Base-by-base conservation (phyloP, 1,284 basidiomycete species). In the Sanghuangporus baumii region DNA sequence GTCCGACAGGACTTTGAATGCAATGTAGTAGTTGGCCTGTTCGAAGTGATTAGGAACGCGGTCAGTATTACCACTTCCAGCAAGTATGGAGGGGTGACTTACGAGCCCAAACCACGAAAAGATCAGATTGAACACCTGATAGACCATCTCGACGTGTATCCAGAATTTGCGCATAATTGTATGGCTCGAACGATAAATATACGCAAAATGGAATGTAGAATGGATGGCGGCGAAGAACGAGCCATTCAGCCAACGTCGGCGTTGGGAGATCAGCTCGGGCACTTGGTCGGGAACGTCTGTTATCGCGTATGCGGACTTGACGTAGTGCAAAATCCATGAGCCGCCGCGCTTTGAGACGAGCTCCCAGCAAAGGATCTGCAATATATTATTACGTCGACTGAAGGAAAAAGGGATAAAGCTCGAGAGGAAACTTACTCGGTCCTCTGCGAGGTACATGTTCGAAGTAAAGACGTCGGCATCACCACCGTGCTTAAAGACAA, bases 141-240 rank as follows among this genome's bases (percentile, higher is more conserved):
- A 99, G 12, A 98, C 58, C 77, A 96, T 84, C 76, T 98, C 95
- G 60, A 98, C 79, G 68, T 98, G 96, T 60, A 99, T 91, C 88
- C 93, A 96, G 72, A 93, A 85, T 76, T 98, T 96, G 69, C 96
- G 84, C 46, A 89, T 63, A 71, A 96, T 82, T 0, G 83, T 78
- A 74, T 98, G 96, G 36, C 88, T 89, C 12, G 91, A 94, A 38
- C 94, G 85, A 75, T 97, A 97, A 60, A 98, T 85, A 71, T 96
- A 95, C 69, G 92, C 86, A 74, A 98, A 97, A 73, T 97, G 93
- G 65, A 95, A 81, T 1, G 88, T 90, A 62, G 88, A 89, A 76
- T 98, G 93, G 46, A 96, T 86, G 0, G 93, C 93, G 2, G 96
- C 96, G 72, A 96, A 96, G 83, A 98, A 98, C 6, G 93, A 96